Percentiles rank a stretch among this genome's conserved stretches.
Evolutionary conservation across 495 filamentous ascomycete genomes (phyloP).

Genomic region (Peziza echinospora): DNA sequence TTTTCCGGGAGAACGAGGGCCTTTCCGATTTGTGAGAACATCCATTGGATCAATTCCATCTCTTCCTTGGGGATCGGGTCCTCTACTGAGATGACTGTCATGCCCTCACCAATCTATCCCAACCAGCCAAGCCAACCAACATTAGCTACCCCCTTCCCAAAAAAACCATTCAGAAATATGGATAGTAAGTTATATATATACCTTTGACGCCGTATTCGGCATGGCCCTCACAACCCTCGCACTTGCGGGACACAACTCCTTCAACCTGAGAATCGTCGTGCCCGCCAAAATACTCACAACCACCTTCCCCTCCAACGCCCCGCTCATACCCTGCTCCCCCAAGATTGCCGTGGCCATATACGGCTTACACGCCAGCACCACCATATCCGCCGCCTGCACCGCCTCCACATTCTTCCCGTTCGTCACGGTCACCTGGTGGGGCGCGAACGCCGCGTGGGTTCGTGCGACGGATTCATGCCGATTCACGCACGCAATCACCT

Average conservation of each 20-base stretch:
- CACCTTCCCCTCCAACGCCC: slow-evolving; percentile 54
- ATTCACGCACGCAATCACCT: slow-evolving; percentile 58
- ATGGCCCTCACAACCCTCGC: slow-evolving; percentile 45
- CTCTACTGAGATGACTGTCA: slow-evolving; percentile 53
- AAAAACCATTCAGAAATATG: no score
- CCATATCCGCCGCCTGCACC: slow-evolving; percentile 35
- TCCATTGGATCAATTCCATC: slow-evolving; percentile 44
- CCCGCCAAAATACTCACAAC: slow-evolving; percentile 71
- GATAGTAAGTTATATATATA: neutral
- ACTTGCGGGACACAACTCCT: slow-evolving; percentile 22
- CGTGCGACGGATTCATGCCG: slow-evolving; percentile 38
- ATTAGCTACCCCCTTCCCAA: neutral
- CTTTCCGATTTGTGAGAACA: slow-evolving; percentile 49
- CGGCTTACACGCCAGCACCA: slow-evolving; percentile 62
- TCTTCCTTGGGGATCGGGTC: slow-evolving; percentile 33
- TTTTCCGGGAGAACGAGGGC: slow-evolving; percentile 40
- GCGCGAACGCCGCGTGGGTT: slow-evolving; percentile 35
- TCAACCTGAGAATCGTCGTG: slow-evolving; percentile 28
- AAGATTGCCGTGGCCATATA: slow-evolving; percentile 47
- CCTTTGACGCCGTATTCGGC: slow-evolving; percentile 45
- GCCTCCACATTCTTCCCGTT: slow-evolving; percentile 37
- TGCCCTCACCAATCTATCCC: slow-evolving; percentile 43
- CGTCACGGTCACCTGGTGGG: slow-evolving; percentile 27
- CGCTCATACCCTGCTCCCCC: slow-evolving; percentile 37
- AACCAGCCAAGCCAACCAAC: no score